Percentiles rank a stretch among this genome's conserved stretches.
Evolutionary conservation across 2,329 filamentous ascomycete species (phyloP).

Genomic region (Chrysoporthe deuterocubensis): DNA sequence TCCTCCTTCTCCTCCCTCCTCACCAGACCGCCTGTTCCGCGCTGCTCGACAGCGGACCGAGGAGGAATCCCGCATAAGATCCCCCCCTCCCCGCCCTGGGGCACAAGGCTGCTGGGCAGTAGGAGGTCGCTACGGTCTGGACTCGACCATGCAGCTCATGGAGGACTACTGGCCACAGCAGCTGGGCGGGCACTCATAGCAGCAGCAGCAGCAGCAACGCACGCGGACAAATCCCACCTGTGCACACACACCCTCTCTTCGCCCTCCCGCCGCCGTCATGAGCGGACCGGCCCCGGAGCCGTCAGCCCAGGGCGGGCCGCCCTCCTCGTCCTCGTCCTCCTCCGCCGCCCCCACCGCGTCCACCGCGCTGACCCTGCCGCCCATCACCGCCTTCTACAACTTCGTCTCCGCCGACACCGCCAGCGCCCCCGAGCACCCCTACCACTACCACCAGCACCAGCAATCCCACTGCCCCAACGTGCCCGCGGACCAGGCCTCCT

Average conservation of each 20-base stretch:
- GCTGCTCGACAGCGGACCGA: too few species aligned
- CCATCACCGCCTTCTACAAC: constrained; percentile 88
- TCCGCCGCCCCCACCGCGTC: not conserved
- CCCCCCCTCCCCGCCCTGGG: too few species aligned
- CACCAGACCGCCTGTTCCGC: too few species aligned
- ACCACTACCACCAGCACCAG: not conserved
- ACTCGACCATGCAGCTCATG: not conserved
- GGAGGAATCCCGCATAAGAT: too few species aligned
- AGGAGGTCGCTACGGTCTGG: not conserved
- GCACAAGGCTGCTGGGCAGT: too few species aligned
- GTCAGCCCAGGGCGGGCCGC: constrained; percentile 8
- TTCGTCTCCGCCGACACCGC: constrained; percentile 62
- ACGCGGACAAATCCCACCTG: not conserved
- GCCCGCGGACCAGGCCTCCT: constrained; percentile 22
- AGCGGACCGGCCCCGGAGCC: not conserved
- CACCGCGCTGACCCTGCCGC: constrained; percentile 33
- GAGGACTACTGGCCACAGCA: not conserved
- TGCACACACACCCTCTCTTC: not conserved
- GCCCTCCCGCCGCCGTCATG: not conserved
- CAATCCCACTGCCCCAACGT: not conserved
- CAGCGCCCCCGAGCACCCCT: constrained; percentile 5
- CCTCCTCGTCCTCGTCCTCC: not conserved
- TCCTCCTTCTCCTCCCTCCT: too few species aligned
- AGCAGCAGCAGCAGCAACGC: not conserved
- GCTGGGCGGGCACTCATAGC: constrained; percentile 7